Conservation (phyloP, 768 basidiomycete species). For the Suillus plorans region DNA sequence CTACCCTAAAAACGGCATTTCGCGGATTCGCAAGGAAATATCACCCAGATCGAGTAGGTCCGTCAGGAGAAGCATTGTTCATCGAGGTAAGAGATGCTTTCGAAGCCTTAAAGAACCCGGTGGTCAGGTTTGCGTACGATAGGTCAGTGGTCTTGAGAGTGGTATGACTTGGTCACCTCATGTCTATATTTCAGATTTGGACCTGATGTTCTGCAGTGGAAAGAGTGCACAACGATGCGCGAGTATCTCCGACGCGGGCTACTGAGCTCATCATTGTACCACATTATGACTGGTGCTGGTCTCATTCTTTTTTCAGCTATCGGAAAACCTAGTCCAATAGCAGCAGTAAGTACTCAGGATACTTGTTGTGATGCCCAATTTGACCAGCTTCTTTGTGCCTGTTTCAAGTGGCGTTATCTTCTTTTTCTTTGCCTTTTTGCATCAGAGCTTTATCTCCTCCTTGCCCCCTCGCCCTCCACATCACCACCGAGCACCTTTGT, state of each 20-base stretch:
- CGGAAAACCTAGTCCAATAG: constrained; percentile 55
- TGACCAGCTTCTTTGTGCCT: constrained; percentile 13
- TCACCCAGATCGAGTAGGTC: constrained; percentile 75
- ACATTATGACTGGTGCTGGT: constrained; percentile 55
- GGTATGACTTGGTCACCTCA: constrained; percentile 11
- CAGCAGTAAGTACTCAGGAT: constrained; percentile 54
- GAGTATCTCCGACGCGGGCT: constrained; percentile 74
- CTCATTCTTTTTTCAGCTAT: constrained; percentile 66
- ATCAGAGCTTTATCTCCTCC: constrained; percentile 63
- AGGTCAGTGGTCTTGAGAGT: constrained; percentile 44
- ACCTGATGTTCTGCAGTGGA: constrained; percentile 68
- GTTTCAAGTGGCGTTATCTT: constrained; percentile 72
- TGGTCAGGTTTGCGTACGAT: constrained; percentile 83
- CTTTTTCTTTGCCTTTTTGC: constrained; percentile 62
- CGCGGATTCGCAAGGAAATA: constrained; percentile 69
- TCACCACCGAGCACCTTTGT: constrained; percentile 24
- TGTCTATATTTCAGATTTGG: constrained; percentile 58
- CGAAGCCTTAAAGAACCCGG: constrained; percentile 76
- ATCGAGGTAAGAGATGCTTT: constrained; percentile 72
- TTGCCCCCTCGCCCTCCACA: constrained; percentile 53
- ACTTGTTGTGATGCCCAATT: constrained; percentile 1
- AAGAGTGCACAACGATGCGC: constrained; percentile 59
- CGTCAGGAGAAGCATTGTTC: constrained; percentile 59
- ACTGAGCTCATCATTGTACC: constrained; percentile 60
- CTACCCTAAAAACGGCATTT: constrained; percentile 68